phyloP scores from a whole-genome alignment of 2,329 filamentous ascomycete species.

The Pseudocercospora crystallina region DNA sequence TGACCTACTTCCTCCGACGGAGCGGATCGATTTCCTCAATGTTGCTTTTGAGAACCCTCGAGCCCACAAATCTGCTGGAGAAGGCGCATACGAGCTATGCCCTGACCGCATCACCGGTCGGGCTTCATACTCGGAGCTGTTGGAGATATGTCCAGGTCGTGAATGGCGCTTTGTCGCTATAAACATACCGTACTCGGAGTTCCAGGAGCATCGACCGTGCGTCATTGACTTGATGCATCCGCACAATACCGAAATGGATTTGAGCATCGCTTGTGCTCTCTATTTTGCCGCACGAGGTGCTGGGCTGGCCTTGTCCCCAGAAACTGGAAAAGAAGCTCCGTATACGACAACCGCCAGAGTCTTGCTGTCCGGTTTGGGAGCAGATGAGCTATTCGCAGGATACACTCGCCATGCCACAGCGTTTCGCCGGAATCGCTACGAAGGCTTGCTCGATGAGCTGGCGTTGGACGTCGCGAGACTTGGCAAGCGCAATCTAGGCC shows the following conservation, averaged over 20 bases:
- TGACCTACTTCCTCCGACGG: conserved; percentile 66
- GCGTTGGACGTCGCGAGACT: conserved; percentile 81
- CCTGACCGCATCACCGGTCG: conserved; percentile 88
- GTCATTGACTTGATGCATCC: conserved; percentile 81
- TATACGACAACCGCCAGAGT: conserved; percentile 76
- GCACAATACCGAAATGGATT: conserved; percentile 97
- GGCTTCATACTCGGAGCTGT: conserved; percentile 74
- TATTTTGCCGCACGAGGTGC: conserved; percentile 85
- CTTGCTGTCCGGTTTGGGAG: conserved; percentile 86
- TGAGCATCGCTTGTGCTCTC: conserved; percentile 90
- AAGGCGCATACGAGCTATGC: conserved; percentile 70
- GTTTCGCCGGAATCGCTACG: conserved; percentile 67
- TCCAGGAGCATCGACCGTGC: conserved; percentile 63
- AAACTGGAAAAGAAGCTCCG: not conserved
- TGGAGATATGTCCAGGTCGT: conserved; percentile 65
- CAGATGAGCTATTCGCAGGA: conserved; percentile 93
- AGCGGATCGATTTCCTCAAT: conserved; percentile 84
- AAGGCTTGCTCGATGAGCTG: conserved; percentile 75
- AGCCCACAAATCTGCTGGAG: conserved; percentile 44
- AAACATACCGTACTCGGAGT: conserved; percentile 78
- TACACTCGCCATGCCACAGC: conserved; percentile 82
- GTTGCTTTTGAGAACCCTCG: conserved; percentile 96
- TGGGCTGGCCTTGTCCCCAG: conserved; percentile 35
- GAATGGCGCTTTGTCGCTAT: conserved; percentile 83
- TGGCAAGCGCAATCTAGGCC: conserved; percentile 89